These are phyloP conservation scores for Acer yangbiense DNA, from an alignment of 345 rosid species.

Conservation along the genomic window DNA sequence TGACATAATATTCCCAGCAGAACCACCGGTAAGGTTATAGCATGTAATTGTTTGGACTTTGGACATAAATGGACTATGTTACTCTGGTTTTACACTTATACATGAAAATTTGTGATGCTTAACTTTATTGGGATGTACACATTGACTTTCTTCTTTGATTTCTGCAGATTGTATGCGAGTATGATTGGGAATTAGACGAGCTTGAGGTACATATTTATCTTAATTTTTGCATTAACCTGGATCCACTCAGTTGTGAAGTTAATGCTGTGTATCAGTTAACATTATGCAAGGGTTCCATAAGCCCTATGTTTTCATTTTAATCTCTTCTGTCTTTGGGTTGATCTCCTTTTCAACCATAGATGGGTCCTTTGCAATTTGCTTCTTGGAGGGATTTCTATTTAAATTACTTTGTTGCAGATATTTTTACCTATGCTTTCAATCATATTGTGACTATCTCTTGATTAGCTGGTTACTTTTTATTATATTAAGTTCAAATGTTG, in stretches of 20 bases:
- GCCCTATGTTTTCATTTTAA: neutral
- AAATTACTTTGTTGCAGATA: neutral
- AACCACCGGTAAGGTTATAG: slow-evolving; percentile 67
- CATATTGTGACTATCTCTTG: neutral
- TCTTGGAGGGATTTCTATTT: neutral
- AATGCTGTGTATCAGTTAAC: neutral
- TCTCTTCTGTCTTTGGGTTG: neutral
- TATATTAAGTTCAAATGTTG: neutral
- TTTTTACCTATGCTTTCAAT: neutral
- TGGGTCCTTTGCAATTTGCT: neutral
- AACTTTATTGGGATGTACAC: neutral
- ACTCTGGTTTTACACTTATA: neutral
- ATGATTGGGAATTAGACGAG: slow-evolving; percentile 93
- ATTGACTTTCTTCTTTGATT: slow-evolving; percentile 29
- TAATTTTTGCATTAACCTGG: neutral
- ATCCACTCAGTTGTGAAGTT: slow-evolving; percentile 4
- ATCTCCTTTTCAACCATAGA: neutral
- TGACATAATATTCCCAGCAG: slow-evolving; percentile 73
- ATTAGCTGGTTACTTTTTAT: neutral
- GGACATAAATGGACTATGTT: slow-evolving; percentile 5
- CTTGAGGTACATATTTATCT: slow-evolving; percentile 60
- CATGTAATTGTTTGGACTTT: slow-evolving; percentile 10
- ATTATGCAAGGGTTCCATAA: neutral
- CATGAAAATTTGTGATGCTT: neutral
- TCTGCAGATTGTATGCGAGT: slow-evolving; percentile 88